These are phyloP conservation scores for Lyophyllum semitale DNA, from an alignment of 768 basidiomycete species.

Conservation along the genomic window DNA sequence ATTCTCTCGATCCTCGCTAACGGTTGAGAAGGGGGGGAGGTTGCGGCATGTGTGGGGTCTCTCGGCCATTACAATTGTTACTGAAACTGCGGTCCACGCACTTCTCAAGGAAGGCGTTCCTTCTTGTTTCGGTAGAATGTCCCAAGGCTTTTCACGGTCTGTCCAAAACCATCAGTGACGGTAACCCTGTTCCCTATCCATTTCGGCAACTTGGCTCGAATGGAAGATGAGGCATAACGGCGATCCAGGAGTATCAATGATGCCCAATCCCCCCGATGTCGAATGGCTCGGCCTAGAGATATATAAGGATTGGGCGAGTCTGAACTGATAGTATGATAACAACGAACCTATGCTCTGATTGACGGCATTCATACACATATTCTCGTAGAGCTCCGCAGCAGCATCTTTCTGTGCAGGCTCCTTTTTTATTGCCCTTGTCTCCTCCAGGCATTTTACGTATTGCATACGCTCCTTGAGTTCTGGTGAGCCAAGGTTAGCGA, in stretches of 20 bases:
- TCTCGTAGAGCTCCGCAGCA: slow-evolving; percentile 84
- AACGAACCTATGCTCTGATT: slow-evolving; percentile 93
- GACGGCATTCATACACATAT: slow-evolving; percentile 91
- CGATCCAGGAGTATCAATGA: slow-evolving; percentile 84
- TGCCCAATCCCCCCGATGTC: slow-evolving; percentile 91
- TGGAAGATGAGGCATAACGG: slow-evolving; percentile 70
- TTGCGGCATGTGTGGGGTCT: no score
- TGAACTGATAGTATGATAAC: background rate
- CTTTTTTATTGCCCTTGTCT: slow-evolving; percentile 35
- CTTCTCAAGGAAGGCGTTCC: background rate
- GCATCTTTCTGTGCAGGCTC: slow-evolving; percentile 57
- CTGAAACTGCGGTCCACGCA: no score
- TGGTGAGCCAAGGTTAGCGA: slow-evolving; percentile 87
- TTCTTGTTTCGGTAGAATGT: slow-evolving; percentile 68
- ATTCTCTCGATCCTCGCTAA: no score
- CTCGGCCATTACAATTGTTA: no score
- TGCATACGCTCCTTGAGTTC: slow-evolving; percentile 92
- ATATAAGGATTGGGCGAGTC: background rate
- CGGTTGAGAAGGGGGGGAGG: no score
- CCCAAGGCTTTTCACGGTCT: slow-evolving; percentile 66
- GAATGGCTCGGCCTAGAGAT: slow-evolving; percentile 81
- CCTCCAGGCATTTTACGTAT: slow-evolving; percentile 72
- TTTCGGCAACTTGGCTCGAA: slow-evolving; percentile 80
- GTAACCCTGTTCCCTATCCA: slow-evolving; percentile 79
- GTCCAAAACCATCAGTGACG: slow-evolving; percentile 68